Base-by-base conservation (phyloP, 2,329 filamentous ascomycete genomes). In the Pezicula carpinea region DNA sequence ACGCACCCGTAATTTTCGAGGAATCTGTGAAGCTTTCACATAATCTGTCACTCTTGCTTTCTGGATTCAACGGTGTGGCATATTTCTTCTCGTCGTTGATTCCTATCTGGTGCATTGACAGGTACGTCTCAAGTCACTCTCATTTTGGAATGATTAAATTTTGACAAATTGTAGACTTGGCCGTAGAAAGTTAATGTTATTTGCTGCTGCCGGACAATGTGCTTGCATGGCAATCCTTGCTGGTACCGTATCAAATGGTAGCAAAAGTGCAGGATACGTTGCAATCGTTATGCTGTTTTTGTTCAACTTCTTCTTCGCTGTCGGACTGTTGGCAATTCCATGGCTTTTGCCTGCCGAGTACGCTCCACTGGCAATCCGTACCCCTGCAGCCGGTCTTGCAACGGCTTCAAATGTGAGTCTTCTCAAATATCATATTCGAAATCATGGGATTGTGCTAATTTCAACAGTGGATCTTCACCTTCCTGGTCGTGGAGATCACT, bases 171-270 rank as follows among this genome's bases (percentile, higher is more conserved):
- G n/a, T 22, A 58, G 52, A 29, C 73, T 74, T 52, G 79, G 79
- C 15, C 71, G 79, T 5, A 68, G 79, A 7, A 80, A 79, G 57
- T 68, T 82, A 61, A 77, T 83, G 72, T 71, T 82, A 59, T 80
- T 68, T 18, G 64, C 65, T 1, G 63, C 59, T 11, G 57, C 51
- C 2, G 66, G 65, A 1, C 66, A 69, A 35, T 59, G 62, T 47
- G 55, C 49, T 2, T 75, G 71, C 49, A 75, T 76, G 71, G 75
- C 79, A 1, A 72, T 87, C 22, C 69, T 80, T n/a, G 72, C 73
- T 0, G 76, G 75, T 17, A 46, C 72, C 0, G 67, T 73, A 0
- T 67, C 62, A 8, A 60, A 67, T 29, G 70, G 68, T 4, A 55
- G 62, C 14, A 60, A 65, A 13, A 51, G 64, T 2, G 63, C 69